Percentiles rank a stretch among this genome's conserved stretches.
These are phyloP conservation scores for Talaromyces liani DNA, from an alignment of 495 filamentous ascomycete genomes.

Conservation along the genomic window DNA sequence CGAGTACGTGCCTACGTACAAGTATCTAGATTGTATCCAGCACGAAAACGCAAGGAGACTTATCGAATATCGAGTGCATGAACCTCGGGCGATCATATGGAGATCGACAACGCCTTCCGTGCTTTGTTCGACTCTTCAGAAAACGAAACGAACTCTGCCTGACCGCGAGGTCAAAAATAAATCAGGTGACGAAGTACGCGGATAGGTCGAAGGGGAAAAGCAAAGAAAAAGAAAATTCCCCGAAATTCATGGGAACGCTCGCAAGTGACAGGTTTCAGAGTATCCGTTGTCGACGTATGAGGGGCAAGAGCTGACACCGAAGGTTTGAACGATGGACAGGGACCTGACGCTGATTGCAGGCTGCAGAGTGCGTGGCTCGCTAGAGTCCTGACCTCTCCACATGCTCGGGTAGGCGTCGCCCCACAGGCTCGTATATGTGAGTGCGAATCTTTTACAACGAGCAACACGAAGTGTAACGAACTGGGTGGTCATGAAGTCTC, in stretches of 20 bases:
- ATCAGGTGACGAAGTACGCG: background rate
- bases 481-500: background rate
- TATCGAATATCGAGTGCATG: background rate
- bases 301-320: background rate
- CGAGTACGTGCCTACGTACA: too few relatives aligned
- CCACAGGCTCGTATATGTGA: background rate
- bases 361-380: background rate
- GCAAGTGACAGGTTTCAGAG: background rate
- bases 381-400: background rate
- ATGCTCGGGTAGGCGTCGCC: background rate
- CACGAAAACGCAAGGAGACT: background rate
- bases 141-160: background rate
- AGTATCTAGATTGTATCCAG: background rate
- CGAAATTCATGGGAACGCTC: background rate
- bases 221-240: background rate
- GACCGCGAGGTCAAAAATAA: background rate
- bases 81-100: background rate
- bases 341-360: background rate
- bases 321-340: background rate
- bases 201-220: background rate
- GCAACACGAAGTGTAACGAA: background rate
- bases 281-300: background rate
- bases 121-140: background rate
- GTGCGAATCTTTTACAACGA: background rate
- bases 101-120: background rate